phyloP scores from a whole-genome alignment of 495 filamentous ascomycete species.

The Lepraria neglecta region DNA sequence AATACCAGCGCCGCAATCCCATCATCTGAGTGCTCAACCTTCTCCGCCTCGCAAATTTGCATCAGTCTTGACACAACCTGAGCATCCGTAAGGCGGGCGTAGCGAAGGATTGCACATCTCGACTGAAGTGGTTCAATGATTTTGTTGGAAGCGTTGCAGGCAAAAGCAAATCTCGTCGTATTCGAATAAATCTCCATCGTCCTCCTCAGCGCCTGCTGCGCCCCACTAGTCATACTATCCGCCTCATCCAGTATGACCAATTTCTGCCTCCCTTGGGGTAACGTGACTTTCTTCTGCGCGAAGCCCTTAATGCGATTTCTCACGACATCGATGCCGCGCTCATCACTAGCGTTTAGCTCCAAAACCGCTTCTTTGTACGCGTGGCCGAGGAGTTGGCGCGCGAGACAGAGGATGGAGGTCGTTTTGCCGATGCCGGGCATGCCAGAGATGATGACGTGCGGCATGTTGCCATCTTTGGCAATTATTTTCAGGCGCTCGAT shows the following conservation, averaged over 20 bases:
- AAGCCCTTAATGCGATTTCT: conserved; percentile 98
- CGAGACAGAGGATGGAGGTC: conserved; percentile 89
- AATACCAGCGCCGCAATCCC: conserved; percentile 93
- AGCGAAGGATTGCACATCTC: conserved; percentile 92
- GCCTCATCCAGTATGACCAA: conserved; percentile 97
- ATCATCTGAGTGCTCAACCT: conserved; percentile 83
- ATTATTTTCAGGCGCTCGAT: conserved; percentile 98
- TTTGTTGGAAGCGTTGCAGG: conserved; percentile 98
- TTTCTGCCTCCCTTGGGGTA: conserved; percentile 87
- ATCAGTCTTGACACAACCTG: conserved; percentile 85
- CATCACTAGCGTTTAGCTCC: conserved; percentile 93
- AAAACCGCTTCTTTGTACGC: conserved; percentile 97
- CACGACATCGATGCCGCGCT: conserved; percentile 97
- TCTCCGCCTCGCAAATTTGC: conserved; percentile 82
- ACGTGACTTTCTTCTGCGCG: conserved; percentile 97
- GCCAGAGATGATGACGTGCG: conserved; percentile 96
- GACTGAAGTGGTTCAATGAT: conserved; percentile 98
- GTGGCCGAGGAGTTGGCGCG: conserved; percentile 84
- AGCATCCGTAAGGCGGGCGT: conserved; percentile 81
- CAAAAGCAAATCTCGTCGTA: conserved; percentile 95
- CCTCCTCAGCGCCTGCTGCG: conserved; percentile 88
- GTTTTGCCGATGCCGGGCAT: conserved; percentile 99
- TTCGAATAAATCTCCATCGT: conserved; percentile 99
- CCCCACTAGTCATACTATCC: conserved; percentile 92
- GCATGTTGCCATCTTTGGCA: conserved; percentile 98